Conservation (phyloP, 2,329 filamentous ascomycete genomes). For the Laburnicola sp. region DNA sequence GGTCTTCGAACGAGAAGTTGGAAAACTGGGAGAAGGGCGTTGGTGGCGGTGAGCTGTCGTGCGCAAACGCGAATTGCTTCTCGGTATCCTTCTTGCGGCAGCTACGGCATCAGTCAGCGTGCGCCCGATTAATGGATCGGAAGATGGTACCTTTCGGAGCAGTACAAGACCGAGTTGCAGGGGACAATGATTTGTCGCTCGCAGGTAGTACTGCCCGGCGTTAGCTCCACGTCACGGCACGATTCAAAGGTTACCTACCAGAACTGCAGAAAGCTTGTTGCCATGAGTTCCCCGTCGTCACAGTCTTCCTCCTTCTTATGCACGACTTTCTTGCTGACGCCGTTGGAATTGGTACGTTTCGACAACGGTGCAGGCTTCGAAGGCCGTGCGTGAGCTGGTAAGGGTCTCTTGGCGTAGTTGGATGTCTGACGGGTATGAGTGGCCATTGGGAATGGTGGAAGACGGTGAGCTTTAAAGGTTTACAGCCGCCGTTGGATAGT, state of each 20-base stretch:
- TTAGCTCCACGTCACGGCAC: background rate
- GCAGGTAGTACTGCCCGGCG: constrained; percentile 59
- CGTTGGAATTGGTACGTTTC: constrained; percentile 40
- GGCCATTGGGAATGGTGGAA: constrained; percentile 36
- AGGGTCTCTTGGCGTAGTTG: constrained; percentile 41
- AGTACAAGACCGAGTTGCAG: constrained; percentile 63
- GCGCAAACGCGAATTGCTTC: constrained; percentile 36
- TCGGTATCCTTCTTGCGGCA: constrained; percentile 53
- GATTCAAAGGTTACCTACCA: constrained; percentile 46
- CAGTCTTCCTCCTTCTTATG: constrained; percentile 35
- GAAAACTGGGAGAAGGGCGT: constrained; percentile 40
- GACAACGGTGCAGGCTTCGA: constrained; percentile 37
- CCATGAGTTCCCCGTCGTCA: constrained; percentile 55
- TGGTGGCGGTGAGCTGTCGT: constrained; percentile 41
- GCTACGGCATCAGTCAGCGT: constrained; percentile 35
- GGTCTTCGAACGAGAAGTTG: constrained; percentile 45
- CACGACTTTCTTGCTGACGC: constrained; percentile 33
- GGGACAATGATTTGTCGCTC: constrained; percentile 67
- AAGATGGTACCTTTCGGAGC: constrained; percentile 61
- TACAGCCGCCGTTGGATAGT: constrained; percentile 25
- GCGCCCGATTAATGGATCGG: constrained; percentile 2
- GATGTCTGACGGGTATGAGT: constrained; percentile 42
- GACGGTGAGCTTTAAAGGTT: constrained; percentile 42
- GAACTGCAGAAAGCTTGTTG: constrained; percentile 56
- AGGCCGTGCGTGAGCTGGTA: constrained; percentile 40